Percentiles rank a stretch among this genome's conserved stretches.
Evolutionary conservation across 345 rosid species (phyloP).

Genomic region (Rhodamnia rubescens): DNA sequence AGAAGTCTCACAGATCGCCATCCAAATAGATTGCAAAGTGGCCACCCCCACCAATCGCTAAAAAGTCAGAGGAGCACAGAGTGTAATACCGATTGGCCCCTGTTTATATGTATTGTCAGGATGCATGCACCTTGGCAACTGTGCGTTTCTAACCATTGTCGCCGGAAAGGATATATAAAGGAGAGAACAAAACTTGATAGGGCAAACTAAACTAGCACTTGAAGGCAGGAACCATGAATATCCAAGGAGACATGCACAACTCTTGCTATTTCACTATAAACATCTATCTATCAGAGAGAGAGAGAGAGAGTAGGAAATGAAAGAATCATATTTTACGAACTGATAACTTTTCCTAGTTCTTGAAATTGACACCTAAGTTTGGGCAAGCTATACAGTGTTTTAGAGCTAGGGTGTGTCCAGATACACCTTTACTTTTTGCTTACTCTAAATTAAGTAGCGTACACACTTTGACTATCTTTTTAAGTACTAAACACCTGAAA

Average conservation of each 20-base stretch:
- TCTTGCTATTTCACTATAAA: not conserved
- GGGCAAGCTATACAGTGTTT: not conserved
- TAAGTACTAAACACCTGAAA: not conserved
- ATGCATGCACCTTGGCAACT: not conserved
- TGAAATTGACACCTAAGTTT: not conserved
- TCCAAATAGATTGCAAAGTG: constrained; percentile 90
- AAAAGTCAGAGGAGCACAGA: constrained; percentile 61
- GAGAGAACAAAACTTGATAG: not conserved
- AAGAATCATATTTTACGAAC: not conserved
- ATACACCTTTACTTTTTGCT: not conserved
- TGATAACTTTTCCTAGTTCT: not conserved
- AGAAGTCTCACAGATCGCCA: constrained; percentile 63
- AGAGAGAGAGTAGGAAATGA: not conserved
- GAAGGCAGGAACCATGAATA: not conserved
- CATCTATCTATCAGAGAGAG: not conserved
- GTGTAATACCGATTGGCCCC: constrained; percentile 94
- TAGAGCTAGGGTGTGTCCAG: not conserved
- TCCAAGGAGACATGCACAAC: not conserved
- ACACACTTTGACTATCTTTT: not conserved
- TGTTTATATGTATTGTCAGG: constrained; percentile 16
- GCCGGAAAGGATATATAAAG: not conserved
- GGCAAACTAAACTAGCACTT: not conserved
- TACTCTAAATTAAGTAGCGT: not conserved
- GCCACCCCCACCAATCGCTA: constrained; percentile 94
- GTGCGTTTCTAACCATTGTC: not conserved